Percentiles rank a stretch among this genome's conserved stretches.
Conservation (phyloP, 106 monocot genomes). For the Triglochin maritima region DNA sequence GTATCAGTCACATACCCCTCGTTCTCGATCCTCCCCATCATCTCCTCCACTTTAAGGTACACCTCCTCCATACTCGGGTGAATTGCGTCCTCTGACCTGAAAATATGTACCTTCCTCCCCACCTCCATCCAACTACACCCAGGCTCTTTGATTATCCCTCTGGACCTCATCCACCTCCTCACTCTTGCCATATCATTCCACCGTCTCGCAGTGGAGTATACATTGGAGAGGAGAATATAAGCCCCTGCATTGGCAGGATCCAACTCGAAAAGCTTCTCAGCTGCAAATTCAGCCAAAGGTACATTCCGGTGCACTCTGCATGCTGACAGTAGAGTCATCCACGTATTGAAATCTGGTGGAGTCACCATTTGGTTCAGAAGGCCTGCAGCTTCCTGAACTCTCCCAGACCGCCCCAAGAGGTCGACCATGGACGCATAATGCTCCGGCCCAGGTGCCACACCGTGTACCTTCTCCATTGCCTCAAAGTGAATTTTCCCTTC, state of each 20-base stretch:
- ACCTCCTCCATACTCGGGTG: constrained; percentile 35
- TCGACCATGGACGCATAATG: constrained; percentile 59
- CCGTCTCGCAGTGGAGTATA: constrained; percentile 28
- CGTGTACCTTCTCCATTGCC: constrained; percentile 33
- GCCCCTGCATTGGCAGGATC: constrained; percentile 28
- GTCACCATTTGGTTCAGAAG: constrained; percentile 12
- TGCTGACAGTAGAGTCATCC: constrained; percentile 45
- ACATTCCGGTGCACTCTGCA: constrained; percentile 35
- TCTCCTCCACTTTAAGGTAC: constrained; percentile 43
- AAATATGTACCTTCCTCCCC: constrained; percentile 27
- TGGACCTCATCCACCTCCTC: constrained; percentile 34
- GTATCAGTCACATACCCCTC: constrained; percentile 35
- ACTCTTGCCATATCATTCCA: constrained; percentile 33
- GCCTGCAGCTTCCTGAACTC: constrained; percentile 21
- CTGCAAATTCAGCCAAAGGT: constrained; percentile 32
- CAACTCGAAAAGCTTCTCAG: constrained; percentile 29
- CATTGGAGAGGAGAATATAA: constrained; percentile 48
- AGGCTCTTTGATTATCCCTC: constrained; percentile 38
- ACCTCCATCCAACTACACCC: constrained; percentile 59
- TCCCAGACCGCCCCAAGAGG: constrained; percentile 37
- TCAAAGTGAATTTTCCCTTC: constrained; percentile 27
- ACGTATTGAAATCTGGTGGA: constrained; percentile 29
- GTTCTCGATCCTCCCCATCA: constrained; percentile 33
- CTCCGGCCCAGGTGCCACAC: constrained; percentile 40
- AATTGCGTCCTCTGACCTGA: constrained; percentile 30